phyloP scores from a whole-genome alignment of 2,329 filamentous ascomycete genomes.

The Venturia effusa region DNA sequence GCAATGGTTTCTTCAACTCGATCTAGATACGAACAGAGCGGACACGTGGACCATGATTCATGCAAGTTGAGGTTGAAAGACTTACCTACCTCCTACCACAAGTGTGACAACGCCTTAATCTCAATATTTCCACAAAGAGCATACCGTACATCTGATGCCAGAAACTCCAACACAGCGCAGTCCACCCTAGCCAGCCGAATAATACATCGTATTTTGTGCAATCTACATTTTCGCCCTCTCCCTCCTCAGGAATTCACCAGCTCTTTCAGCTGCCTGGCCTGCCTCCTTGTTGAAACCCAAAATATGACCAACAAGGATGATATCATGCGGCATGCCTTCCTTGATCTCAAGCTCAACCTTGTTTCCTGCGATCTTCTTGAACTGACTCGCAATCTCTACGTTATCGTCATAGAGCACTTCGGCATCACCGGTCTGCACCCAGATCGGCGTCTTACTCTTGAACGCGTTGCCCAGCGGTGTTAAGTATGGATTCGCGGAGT shows the following conservation, averaged over 20 bases:
- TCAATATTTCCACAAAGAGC: background rate
- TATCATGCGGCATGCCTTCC: conserved; percentile 35
- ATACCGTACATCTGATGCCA: background rate
- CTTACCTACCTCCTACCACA: background rate
- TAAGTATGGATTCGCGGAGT: conserved; percentile 28
- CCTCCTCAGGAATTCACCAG: conserved; percentile 22
- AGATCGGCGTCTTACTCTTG: conserved; percentile 28
- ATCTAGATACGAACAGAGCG: too few species aligned
- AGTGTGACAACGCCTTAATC: background rate
- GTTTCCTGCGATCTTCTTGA: conserved; percentile 29
- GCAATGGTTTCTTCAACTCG: too few species aligned
- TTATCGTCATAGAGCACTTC: conserved; percentile 34
- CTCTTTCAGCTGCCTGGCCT: conserved; percentile 23
- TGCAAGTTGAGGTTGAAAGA: background rate
- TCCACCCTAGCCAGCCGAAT: background rate
- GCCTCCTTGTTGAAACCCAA: conserved; percentile 34
- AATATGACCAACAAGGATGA: conserved; percentile 29
- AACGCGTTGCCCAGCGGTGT: conserved; percentile 29
- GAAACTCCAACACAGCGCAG: background rate
- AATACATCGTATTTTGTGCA: background rate
- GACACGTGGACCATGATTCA: too few species aligned
- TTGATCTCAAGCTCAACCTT: conserved; percentile 31
- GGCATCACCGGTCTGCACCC: conserved; percentile 28
- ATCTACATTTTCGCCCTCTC: conserved; percentile 9
- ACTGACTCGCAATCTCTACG: conserved; percentile 25